These are phyloP conservation scores for Hypoxylon sp. DNA, from an alignment of 2,329 filamentous ascomycete genomes.

Conservation along the genomic window DNA sequence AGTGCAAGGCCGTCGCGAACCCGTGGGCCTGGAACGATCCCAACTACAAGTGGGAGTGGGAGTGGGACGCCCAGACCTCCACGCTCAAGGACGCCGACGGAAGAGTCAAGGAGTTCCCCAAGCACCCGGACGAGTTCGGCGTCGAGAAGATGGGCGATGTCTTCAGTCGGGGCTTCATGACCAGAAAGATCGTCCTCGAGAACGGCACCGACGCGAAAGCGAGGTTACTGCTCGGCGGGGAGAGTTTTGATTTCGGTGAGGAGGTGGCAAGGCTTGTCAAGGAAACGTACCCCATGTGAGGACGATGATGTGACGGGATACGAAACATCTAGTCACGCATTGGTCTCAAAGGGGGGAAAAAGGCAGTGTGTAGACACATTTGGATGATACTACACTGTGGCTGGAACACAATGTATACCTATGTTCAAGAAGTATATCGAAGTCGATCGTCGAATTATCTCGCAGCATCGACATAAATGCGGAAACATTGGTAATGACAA, in stretches of 20 bases:
- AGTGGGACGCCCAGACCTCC: conserved; percentile 44
- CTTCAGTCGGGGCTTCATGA: conserved; percentile 41
- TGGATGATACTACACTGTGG: neutral
- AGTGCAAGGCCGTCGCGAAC: conserved; percentile 48
- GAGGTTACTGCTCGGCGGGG: conserved; percentile 42
- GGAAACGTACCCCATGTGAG: conserved; percentile 20
- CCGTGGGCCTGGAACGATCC: conserved; percentile 49
- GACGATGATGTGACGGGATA: neutral
- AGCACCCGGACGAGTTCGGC: conserved; percentile 21
- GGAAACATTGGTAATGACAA: no score
- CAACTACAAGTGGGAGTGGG: conserved; percentile 47
- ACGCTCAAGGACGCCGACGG: conserved; percentile 40
- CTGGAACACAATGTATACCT: no score
- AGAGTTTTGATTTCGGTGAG: conserved; percentile 47
- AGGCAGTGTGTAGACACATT: no score
- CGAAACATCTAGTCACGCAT: neutral
- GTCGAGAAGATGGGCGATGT: conserved; percentile 38
- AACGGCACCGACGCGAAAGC: conserved; percentile 46
- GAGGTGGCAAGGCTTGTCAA: conserved; percentile 34
- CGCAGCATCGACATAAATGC: neutral
- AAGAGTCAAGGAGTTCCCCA: conserved; percentile 43
- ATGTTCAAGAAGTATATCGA: neutral
- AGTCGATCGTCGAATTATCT: neutral
- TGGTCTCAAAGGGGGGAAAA: neutral
- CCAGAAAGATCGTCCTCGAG: conserved; percentile 47